These are phyloP conservation scores for Termitomyces sp. DNA, from an alignment of 768 basidiomycete genomes.

Conservation along the genomic window DNA sequence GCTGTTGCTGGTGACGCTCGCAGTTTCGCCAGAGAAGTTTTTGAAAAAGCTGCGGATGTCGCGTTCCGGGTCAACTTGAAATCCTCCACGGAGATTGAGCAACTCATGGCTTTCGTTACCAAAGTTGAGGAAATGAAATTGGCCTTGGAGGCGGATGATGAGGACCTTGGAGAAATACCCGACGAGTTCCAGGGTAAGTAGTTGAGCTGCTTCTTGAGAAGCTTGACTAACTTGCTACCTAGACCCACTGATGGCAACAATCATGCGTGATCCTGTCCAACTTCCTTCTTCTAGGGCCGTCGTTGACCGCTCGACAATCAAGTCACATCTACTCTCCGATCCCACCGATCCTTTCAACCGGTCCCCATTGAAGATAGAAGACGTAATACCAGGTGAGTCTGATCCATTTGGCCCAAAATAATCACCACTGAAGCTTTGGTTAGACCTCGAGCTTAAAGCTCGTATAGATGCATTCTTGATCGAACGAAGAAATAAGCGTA, in stretches of 20 bases:
- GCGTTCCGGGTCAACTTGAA: slow-evolving; percentile 66
- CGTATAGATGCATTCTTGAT: slow-evolving; percentile 71
- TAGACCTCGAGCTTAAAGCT: slow-evolving; percentile 69
- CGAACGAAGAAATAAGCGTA: slow-evolving; percentile 49
- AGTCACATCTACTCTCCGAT: slow-evolving; percentile 90
- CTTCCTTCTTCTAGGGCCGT: slow-evolving; percentile 79
- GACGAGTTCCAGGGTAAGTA: slow-evolving; percentile 89
- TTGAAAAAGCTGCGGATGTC: slow-evolving; percentile 73
- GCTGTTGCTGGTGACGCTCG: slow-evolving; percentile 94
- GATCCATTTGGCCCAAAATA: not conserved
- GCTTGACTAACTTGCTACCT: not conserved
- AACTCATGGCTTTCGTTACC: slow-evolving; percentile 65
- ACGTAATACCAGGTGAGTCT: slow-evolving; percentile 68
- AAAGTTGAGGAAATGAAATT: slow-evolving; percentile 84
- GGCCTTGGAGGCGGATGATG: slow-evolving; percentile 81
- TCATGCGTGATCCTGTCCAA: slow-evolving; percentile 95
- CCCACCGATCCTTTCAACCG: slow-evolving; percentile 96
- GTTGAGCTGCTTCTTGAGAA: not conserved
- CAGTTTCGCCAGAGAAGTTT: slow-evolving; percentile 83
- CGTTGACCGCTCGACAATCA: slow-evolving; percentile 90
- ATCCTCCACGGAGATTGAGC: slow-evolving; percentile 71
- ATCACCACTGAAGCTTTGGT: not conserved
- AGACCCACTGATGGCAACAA: slow-evolving; percentile 88
- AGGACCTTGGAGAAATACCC: slow-evolving; percentile 85
- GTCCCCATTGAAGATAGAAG: slow-evolving; percentile 72